Conservation (phyloP, 164 flowering plant genomes). For the Stephania cephalantha region DNA sequence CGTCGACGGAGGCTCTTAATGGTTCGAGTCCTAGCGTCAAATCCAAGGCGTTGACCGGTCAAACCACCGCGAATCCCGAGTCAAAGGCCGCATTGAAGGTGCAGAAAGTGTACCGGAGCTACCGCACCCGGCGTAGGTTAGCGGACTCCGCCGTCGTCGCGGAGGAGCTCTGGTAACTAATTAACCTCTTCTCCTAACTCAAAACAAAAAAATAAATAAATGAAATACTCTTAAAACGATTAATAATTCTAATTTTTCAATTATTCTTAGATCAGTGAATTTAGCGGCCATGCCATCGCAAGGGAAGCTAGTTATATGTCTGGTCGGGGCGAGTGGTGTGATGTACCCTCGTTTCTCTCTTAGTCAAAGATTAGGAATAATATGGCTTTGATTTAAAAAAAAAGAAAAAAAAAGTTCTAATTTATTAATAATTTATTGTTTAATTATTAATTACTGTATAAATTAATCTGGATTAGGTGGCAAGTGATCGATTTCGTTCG, state of each 20-base stretch:
- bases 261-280: not conserved
- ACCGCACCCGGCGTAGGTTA: constrained; percentile 67
- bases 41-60: constrained; percentile 1
- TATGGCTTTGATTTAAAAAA: no score
- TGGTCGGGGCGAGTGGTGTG: no score
- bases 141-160: constrained; percentile 84
- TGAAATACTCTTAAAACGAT: not conserved
- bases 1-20: not conserved
- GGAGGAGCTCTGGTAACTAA: constrained; percentile 61
- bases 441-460: not conserved
- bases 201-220: no score
- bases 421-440: not conserved
- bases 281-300: no score
- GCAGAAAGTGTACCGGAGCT: constrained; percentile 71
- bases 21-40: not conserved
- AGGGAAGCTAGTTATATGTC: no score
- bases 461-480: constrained; percentile 43
- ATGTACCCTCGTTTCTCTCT: no score
- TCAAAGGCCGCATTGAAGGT: constrained; percentile 41
- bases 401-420: no score
- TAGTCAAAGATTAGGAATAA: no score
- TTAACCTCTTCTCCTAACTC: constrained; percentile 7
- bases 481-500: constrained; percentile 66
- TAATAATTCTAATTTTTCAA: not conserved
- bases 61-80: not conserved